Percentiles rank a stretch among this genome's conserved stretches.
These are phyloP conservation scores for Colletotrichum spaethianum DNA, from an alignment of 2,329 filamentous ascomycete species.

Conservation along the genomic window DNA sequence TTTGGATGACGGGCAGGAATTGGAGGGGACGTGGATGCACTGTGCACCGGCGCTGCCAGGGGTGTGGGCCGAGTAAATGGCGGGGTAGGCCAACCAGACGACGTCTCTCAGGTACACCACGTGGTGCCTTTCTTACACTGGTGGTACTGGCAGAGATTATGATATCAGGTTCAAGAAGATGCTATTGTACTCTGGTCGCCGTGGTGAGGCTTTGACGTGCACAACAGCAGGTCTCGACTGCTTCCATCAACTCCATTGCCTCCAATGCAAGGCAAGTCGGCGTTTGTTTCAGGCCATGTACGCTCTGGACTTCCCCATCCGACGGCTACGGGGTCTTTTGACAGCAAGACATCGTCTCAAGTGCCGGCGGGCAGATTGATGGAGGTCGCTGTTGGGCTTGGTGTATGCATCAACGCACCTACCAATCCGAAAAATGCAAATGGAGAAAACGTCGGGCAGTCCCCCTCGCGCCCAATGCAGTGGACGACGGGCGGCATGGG, in stretches of 20 bases:
- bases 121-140: conserved; percentile 12
- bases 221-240: background rate
- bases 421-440: conserved; percentile 18
- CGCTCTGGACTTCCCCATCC: conserved; percentile 26
- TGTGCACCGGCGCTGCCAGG: conserved; percentile 33
- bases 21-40: conserved; percentile 38
- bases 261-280: conserved; percentile 26
- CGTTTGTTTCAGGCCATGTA: conserved; percentile 36
- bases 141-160: background rate
- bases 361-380: background rate
- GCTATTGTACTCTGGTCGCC: background rate
- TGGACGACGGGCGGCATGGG: conserved; percentile 26
- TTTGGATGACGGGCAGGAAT: conserved; percentile 38
- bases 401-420: conserved; percentile 4
- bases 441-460: conserved; percentile 17
- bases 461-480: conserved; percentile 25
- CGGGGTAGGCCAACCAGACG: conserved; percentile 40
- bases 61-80: conserved; percentile 41
- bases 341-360: conserved; percentile 27
- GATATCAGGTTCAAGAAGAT: background rate
- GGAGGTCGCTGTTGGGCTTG: background rate
- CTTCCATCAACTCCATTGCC: background rate
- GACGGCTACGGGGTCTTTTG: conserved; percentile 29
- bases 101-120: conserved; percentile 36
- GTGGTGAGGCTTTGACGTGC: background rate